A percentile compares a stretch with the other conserved stretches of the same genome.
phyloP scores from a whole-genome alignment of 768 basidiomycete species.

The Dacryopinax primogenitus region DNA sequence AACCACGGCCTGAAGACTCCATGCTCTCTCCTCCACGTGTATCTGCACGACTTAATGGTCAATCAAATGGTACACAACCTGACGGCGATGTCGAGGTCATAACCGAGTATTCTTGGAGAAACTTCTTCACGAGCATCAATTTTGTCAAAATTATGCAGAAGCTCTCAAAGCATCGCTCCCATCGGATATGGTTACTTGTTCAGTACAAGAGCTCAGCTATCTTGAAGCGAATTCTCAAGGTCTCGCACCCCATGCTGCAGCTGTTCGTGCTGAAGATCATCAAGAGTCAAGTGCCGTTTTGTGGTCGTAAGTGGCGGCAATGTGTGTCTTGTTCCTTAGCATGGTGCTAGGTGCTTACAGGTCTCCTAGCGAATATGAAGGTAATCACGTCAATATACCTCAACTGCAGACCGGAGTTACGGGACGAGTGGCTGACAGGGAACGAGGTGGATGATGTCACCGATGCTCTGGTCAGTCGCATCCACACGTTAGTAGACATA shows the following conservation, averaged over 20 bases:
- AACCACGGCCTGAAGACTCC: constrained; percentile 48
- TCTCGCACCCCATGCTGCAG: constrained; percentile 87
- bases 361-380: constrained; percentile 87
- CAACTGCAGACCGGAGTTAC: constrained; percentile 89
- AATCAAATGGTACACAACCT: constrained; percentile 49
- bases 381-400: constrained; percentile 97
- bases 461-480: constrained; percentile 64
- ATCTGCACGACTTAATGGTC: constrained; percentile 19
- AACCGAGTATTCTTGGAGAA: constrained; percentile 91
- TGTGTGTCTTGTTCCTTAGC: constrained; percentile 38
- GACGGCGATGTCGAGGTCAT: constrained; percentile 84
- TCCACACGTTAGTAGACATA: neutral
- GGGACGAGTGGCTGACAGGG: constrained; percentile 95
- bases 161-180: constrained; percentile 83
- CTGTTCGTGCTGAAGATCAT: constrained; percentile 91
- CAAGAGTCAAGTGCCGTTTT: constrained; percentile 98
- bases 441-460: constrained; percentile 80
- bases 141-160: constrained; percentile 98
- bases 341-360: neutral
- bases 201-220: constrained; percentile 98
- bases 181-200: constrained; percentile 89
- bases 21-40: constrained; percentile 44
- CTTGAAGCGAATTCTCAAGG: constrained; percentile 84
- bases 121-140: constrained; percentile 94
- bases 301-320: constrained; percentile 95